Percentiles rank a stretch among this genome's conserved stretches.
These are phyloP conservation scores for Cicer arietinum DNA, from an alignment of 306 rosid species.

Conservation along the genomic window DNA sequence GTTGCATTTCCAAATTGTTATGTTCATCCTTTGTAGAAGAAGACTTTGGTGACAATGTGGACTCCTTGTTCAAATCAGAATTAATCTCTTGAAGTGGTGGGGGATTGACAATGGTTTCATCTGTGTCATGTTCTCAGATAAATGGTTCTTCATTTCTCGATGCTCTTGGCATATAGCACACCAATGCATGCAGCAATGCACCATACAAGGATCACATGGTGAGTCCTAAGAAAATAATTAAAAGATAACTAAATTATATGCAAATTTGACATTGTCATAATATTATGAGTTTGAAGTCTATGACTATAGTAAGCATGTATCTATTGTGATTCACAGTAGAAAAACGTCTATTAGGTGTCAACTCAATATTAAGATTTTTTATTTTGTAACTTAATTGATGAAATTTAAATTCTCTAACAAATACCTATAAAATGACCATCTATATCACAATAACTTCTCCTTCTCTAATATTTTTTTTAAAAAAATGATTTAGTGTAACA, in stretches of 20 bases:
- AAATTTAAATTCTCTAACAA: too few relatives aligned
- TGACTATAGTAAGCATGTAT: neutral
- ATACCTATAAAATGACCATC: too few relatives aligned
- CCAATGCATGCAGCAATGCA: slow-evolving; percentile 34
- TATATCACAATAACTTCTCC: too few relatives aligned
- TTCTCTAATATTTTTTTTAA: too few relatives aligned
- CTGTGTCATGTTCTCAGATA: slow-evolving; percentile 1
- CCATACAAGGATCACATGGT: slow-evolving; percentile 39
- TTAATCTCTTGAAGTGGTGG: slow-evolving; percentile 25
- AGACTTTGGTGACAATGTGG: neutral
- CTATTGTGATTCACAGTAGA: too few relatives aligned
- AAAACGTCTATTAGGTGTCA: too few relatives aligned
- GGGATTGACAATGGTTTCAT: slow-evolving; percentile 16
- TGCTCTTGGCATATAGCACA: slow-evolving; percentile 39
- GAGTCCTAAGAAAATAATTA: slow-evolving; percentile 1
- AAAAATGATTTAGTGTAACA: too few relatives aligned
- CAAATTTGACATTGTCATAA: too few relatives aligned
- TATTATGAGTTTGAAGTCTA: neutral
- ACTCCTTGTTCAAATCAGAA: slow-evolving; percentile 3
- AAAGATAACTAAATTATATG: too few relatives aligned
- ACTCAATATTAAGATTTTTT: too few relatives aligned
- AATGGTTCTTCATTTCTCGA: slow-evolving; percentile 29
- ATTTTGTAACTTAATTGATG: too few relatives aligned
- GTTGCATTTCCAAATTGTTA: slow-evolving; percentile 17
- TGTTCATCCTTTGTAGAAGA: slow-evolving; percentile 7